These are phyloP conservation scores for Nyssa sinensis DNA, from an alignment of 148 eudicot genomes.

Conservation along the genomic window DNA sequence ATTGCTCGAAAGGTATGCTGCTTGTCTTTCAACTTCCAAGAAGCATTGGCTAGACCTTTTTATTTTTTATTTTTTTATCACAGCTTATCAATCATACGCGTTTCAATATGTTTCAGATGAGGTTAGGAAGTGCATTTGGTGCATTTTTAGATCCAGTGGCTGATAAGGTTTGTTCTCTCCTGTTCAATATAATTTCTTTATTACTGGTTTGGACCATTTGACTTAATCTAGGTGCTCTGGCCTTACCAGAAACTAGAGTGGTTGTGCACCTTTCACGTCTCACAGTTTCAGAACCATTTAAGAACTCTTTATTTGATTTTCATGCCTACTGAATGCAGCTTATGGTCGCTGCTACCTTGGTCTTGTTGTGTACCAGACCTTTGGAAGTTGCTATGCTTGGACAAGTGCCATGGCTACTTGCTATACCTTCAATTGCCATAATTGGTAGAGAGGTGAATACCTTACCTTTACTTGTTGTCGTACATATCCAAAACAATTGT, in stretches of 20 bases:
- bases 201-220: not conserved
- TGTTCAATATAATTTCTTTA: not conserved
- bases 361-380: slow-evolving; percentile 87
- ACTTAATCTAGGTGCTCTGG: no score
- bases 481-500: not conserved
- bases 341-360: slow-evolving; percentile 95
- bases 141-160: slow-evolving; percentile 99
- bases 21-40: not conserved
- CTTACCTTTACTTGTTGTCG: not conserved
- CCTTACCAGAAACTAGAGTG: not conserved
- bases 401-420: slow-evolving; percentile 76
- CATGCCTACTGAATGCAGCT: slow-evolving; percentile 68
- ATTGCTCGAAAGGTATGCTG: slow-evolving; percentile 80
- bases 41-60: slow-evolving; percentile 1
- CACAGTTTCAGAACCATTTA: not conserved
- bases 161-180: slow-evolving; percentile 69
- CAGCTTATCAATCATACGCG: slow-evolving; percentile 2
- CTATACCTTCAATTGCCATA: slow-evolving; percentile 85
- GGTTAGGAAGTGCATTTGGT: slow-evolving; percentile 80
- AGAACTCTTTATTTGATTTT: slow-evolving; percentile 14
- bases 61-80: not conserved
- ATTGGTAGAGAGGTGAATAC: slow-evolving; percentile 91
- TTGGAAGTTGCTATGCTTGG: slow-evolving; percentile 60
- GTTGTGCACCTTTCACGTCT: not conserved
- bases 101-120: slow-evolving; percentile 61